Conservation (phyloP, 1,284 basidiomycete species). For the Sutorius eximius region DNA sequence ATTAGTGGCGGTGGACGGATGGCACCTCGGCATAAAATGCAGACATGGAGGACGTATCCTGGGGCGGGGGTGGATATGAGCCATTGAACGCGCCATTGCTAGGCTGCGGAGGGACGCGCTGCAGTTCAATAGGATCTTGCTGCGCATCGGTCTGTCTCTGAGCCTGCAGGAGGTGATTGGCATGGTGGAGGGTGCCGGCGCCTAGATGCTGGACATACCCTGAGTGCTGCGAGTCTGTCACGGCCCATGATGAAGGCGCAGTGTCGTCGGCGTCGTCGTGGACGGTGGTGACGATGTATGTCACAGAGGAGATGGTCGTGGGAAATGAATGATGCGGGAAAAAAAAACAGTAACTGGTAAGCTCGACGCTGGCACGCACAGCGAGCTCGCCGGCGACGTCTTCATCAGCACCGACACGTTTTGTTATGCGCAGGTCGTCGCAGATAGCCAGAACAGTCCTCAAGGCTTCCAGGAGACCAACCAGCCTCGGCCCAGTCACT, state of each 20-base stretch:
- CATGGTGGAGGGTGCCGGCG: background rate
- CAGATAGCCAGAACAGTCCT: conserved; percentile 24
- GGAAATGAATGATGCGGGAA: conserved; percentile 6
- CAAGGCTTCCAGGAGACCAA: conserved; percentile 10
- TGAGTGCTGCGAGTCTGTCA: conserved; percentile 36
- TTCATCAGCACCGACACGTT: background rate
- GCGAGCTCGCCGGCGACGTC: conserved; percentile 8
- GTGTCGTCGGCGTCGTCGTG: background rate
- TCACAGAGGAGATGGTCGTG: conserved; percentile 18
- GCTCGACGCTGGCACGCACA: conserved; percentile 3
- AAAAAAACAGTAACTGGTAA: conserved; percentile 1
- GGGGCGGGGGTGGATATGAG: conserved; percentile 3
- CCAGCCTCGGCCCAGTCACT: background rate
- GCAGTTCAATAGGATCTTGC: conserved; percentile 32
- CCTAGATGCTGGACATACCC: conserved; percentile 14
- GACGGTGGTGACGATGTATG: background rate
- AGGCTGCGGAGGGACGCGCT: conserved; percentile 18
- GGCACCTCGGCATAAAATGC: conserved; percentile 36
- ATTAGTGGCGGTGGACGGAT: background rate
- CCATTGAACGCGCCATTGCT: conserved; percentile 1
- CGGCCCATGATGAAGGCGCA: conserved; percentile 24
- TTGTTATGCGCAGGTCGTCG: conserved; percentile 26
- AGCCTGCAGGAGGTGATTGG: conserved; percentile 22
- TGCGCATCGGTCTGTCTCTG: conserved; percentile 28
- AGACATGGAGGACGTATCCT: conserved; percentile 28